Base-by-base conservation (phyloP, 1,284 basidiomycete genomes). In the Apiotrichum brassicae region DNA sequence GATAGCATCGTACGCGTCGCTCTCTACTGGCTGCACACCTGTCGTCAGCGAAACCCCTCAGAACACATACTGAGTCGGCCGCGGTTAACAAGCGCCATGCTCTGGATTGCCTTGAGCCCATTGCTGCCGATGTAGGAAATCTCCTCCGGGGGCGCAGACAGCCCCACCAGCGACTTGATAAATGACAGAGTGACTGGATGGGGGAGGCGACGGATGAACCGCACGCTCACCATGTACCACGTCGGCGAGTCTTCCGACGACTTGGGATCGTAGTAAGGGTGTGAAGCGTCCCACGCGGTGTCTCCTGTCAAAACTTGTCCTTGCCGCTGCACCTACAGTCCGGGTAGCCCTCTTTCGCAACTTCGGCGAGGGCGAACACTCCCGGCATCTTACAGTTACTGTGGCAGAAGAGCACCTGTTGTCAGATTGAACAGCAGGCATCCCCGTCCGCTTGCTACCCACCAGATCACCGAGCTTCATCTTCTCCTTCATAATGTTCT, bases 221-320 rank as follows among this genome's bases (percentile, higher is more conserved):
- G 79, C 30, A 90, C 78, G 61, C 90, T 85, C 43, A 92, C 70
- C 71, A 97, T 94, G 76, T 79, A 94, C 94, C 94, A 97, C 61
- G 81, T 88, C 1, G 93, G 93, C 9, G 80, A 76, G 1, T 80
- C 77, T 61, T 81, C 62, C 46, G 86, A 77, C 0, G 89, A 82
- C 81, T 93, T 94, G 8, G 81, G 65, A 64, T 97, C 93, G 65
- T 81, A 93, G 72, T 97, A 98, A 0, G 92, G 91, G 69, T 95
- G 90, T 3, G 39, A 19, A 85, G 80, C 64, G 64, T 93, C 88
- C 86, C 87, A 93, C 30, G 90, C 88, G 13, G 90, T 90, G 64
- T 86, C 89, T 92, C 60, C 12, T 16, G 33, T 18, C 33, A 16
- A 16, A 34, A 18, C 12, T 16, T 12, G 7, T 34, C 33, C 33